phyloP scores from a whole-genome alignment of 805 yeast species.

The Barnettozyma wickerhamii region DNA sequence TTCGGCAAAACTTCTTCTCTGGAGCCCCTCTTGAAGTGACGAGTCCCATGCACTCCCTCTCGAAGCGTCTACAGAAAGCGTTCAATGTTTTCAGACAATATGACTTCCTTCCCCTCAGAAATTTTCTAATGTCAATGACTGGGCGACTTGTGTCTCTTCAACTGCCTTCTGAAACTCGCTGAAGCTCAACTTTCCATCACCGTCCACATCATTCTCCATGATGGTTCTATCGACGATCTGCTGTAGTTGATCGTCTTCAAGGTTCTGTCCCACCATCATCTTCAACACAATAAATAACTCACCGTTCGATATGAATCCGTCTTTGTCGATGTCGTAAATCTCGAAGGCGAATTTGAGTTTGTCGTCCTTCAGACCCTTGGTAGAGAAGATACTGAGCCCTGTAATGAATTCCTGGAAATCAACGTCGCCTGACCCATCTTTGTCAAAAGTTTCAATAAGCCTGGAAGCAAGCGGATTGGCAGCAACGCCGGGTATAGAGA shows the following conservation, averaged over 20 bases:
- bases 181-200: conserved; percentile 81
- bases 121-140: conserved; percentile 50
- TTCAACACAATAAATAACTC: conserved; percentile 88
- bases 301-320: conserved; percentile 93
- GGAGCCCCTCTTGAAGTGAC: no score
- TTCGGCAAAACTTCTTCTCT: no score
- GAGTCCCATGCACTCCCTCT: no score
- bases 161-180: conserved; percentile 77
- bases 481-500: conserved; percentile 88
- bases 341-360: conserved; percentile 86
- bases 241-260: conserved; percentile 83
- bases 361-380: conserved; percentile 74
- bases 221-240: conserved; percentile 97
- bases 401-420: conserved; percentile 94
- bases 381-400: conserved; percentile 83
- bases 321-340: conserved; percentile 93
- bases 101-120: conserved; percentile 22
- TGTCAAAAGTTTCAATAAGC: conserved; percentile 90
- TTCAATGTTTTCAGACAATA: no score
- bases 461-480: conserved; percentile 87
- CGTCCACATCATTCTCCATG: conserved; percentile 85
- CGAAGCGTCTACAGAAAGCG: no score
- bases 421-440: conserved; percentile 86
- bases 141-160: conserved; percentile 52
- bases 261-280: conserved; percentile 94